phyloP scores from a whole-genome alignment of 2,329 filamentous ascomycete species.

The Diaporthe sp. region DNA sequence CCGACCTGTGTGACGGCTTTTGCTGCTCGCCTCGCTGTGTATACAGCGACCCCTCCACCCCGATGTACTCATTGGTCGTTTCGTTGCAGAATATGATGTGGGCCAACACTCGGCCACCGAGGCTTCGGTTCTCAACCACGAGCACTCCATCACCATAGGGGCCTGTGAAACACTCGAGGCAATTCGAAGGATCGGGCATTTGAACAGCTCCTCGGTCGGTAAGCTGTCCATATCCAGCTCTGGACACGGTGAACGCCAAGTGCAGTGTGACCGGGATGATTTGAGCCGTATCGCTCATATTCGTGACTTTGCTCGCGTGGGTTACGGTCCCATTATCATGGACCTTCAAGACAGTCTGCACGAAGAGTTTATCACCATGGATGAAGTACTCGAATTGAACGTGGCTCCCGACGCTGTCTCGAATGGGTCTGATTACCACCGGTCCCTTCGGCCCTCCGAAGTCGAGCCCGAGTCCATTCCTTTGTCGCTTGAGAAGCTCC shows the following conservation, averaged over 20 bases:
- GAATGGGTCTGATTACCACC: conserved; percentile 30
- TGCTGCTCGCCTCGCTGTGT: neutral
- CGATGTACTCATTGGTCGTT: neutral
- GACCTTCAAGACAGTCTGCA: conserved; percentile 30
- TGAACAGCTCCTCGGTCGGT: conserved; percentile 42
- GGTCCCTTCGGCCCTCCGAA: neutral
- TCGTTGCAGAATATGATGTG: conserved; percentile 16
- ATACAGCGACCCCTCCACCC: neutral
- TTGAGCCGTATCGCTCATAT: neutral
- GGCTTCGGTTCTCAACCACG: conserved; percentile 36
- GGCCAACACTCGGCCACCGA: conserved; percentile 10
- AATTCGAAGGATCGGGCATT: conserved; percentile 39
- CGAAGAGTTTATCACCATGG: neutral
- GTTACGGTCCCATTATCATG: conserved; percentile 32
- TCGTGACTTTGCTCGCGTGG: conserved; percentile 41
- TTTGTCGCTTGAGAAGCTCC: conserved; percentile 18
- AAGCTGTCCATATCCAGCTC: conserved; percentile 44
- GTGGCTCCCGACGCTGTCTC: conserved; percentile 30
- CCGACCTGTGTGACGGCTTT: neutral
- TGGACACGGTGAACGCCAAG: conserved; percentile 40
- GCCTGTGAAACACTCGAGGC: neutral
- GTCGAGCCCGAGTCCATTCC: conserved; percentile 15
- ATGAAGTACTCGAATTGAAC: conserved; percentile 31
- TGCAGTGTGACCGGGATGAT: conserved; percentile 29
- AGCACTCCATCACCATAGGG: neutral